Base-by-base conservation (phyloP, 345 rosid genomes). In the Draba incana region DNA sequence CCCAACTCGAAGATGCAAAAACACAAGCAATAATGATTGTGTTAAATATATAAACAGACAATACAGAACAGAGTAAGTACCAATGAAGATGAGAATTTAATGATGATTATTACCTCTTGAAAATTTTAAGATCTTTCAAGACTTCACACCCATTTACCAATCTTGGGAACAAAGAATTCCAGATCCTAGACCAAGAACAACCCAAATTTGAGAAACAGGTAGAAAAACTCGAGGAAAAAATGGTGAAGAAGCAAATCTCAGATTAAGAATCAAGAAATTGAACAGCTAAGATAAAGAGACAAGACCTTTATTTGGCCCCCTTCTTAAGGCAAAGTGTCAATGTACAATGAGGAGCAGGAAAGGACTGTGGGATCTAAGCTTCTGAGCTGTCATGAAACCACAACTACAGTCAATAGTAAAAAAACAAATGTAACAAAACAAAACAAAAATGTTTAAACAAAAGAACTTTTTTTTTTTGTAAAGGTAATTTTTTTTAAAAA, bases 281-380 rank as follows among this genome's bases (percentile, higher is more conserved):
- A 28, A 80, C 65, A 70, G 70, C 68, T 66, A 64, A 80, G 77
- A 74, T 47, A 52, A 63, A 68, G 56, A 51, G 72, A 70, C 75
- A 42, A 73, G 62, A 58, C 71, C 58, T 73, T 66, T 49, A 39
- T 57, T 42, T 73, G 65, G 70, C 56, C 70, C 42, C 72, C 68
- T 56, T 52, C 59, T 58, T 69, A 44, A 68, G 80, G 77, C 79
- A 57, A 35, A 39, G 53, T 72, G 75, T 51, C 62, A 73, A 31
- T 57, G 66, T 3, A 30, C 46, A 47, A 60, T 41, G 51, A 59
- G 23, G 67, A 37, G 66, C 78, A 75, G 58, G 76, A 59, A 78
- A 70, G 38, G 41, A 54, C 13, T 57, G 46, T 68, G 60, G 74
- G 88, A 87, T 84, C 88, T 83, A 87, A 85, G 89, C 83, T 85